phyloP scores from a whole-genome alignment of 192 early-diverging fungal genomes.

The Lunasporangiospora selenospora region DNA sequence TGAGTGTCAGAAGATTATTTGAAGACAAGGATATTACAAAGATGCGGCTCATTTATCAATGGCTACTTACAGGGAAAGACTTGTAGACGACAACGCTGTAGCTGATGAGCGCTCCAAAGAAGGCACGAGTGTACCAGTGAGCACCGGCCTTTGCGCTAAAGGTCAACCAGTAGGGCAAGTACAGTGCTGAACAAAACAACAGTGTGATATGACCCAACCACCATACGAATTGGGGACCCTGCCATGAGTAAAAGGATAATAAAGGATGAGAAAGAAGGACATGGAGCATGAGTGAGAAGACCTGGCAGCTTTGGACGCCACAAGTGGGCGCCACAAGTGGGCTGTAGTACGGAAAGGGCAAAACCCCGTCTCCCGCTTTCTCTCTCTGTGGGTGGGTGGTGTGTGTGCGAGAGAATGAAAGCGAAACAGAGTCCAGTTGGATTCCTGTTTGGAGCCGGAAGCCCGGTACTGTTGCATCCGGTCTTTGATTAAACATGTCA shows the following conservation, averaged over 20 bases:
- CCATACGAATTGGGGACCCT: constrained; percentile 63
- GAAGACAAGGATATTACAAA: constrained; percentile 17
- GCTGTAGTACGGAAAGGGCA: too few relatives aligned
- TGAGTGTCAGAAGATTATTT: neutral
- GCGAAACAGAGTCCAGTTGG: too few relatives aligned
- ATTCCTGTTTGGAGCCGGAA: too few relatives aligned
- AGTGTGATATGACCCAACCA: constrained; percentile 56
- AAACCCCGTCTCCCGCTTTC: too few relatives aligned
- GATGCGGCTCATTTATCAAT: too few relatives aligned
- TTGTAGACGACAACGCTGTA: constrained; percentile 85
- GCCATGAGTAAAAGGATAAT: neutral
- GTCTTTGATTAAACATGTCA: too few relatives aligned
- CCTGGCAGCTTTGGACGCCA: too few relatives aligned
- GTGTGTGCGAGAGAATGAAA: too few relatives aligned
- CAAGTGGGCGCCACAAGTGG: too few relatives aligned
- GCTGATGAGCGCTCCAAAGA: constrained; percentile 68
- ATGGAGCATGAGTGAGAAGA: too few relatives aligned
- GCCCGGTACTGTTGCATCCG: too few relatives aligned
- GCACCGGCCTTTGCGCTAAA: constrained; percentile 48
- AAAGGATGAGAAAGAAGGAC: neutral
- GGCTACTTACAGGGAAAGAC: constrained; percentile 70
- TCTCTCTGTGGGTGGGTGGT: too few relatives aligned
- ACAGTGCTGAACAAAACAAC: constrained; percentile 49
- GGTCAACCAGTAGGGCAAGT: constrained; percentile 48
- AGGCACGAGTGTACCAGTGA: constrained; percentile 65